Percentiles rank a stretch among this genome's conserved stretches.
These are phyloP conservation scores for Diaporthe destruens DNA, from an alignment of 2,329 filamentous ascomycete species.

Conservation along the genomic window DNA sequence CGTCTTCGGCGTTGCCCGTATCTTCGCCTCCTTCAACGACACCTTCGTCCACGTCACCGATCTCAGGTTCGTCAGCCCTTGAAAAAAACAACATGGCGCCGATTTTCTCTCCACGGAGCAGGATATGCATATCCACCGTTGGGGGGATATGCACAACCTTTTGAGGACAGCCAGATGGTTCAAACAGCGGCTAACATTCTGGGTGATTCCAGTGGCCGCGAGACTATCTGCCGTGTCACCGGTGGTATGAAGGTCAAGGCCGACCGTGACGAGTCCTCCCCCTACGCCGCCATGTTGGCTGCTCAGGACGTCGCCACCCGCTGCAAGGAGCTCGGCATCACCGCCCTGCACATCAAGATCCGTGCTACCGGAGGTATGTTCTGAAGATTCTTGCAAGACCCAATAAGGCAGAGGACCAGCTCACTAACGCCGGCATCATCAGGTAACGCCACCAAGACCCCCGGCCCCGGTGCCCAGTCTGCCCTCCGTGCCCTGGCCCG, in stretches of 20 bases:
- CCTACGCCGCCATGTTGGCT: conserved; percentile 99
- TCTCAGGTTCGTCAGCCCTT: conserved; percentile 78
- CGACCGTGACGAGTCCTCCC: conserved; percentile 99
- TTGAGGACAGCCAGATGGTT: conserved; percentile 28
- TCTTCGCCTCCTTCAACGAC: conserved; percentile 96
- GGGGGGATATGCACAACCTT: not conserved
- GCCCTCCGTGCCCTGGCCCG: conserved; percentile 98
- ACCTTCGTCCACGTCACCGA: conserved; percentile 99
- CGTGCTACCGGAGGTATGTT: conserved; percentile 93
- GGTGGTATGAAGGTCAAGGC: conserved; percentile 99
- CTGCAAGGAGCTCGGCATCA: conserved; percentile 79
- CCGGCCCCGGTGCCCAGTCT: conserved; percentile 98
- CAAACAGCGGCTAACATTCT: conserved; percentile 70
- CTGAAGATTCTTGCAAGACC: not conserved
- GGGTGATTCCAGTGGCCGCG: conserved; percentile 90
- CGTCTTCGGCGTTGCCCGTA: conserved; percentile 97
- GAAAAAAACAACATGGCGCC: conserved; percentile 31
- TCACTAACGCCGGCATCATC: conserved; percentile 16
- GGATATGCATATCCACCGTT: not conserved
- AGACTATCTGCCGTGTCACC: conserved; percentile 99
- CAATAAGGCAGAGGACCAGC: not conserved
- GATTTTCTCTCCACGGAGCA: conserved; percentile 34
- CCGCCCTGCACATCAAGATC: conserved; percentile 99
- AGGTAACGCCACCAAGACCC: conserved; percentile 99
- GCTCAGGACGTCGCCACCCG: conserved; percentile 96